phyloP scores from a whole-genome alignment of 148 eudicot genomes.

The Cornus florida region DNA sequence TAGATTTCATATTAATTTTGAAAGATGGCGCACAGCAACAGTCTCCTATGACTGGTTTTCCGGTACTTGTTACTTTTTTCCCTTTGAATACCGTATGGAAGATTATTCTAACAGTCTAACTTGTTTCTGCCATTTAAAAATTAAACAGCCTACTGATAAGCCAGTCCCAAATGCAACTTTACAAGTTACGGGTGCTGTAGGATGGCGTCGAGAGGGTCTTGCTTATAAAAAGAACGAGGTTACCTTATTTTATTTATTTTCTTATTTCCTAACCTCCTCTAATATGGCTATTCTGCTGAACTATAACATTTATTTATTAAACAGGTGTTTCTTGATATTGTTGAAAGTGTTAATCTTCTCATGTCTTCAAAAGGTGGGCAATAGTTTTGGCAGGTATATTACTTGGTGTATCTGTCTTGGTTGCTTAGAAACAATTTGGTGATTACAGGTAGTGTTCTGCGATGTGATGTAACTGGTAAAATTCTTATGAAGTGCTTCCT shows the following conservation, averaged over 20 bases:
- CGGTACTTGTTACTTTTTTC: background rate
- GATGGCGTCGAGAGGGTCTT: constrained; percentile 99
- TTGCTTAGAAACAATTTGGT: constrained; percentile 18
- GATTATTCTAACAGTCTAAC: constrained; percentile 24
- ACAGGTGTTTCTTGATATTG: constrained; percentile 95
- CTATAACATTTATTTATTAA: constrained; percentile 15
- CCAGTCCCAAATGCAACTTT: constrained; percentile 99
- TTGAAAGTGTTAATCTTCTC: constrained; percentile 98
- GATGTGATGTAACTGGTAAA: constrained; percentile 99
- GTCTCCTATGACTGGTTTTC: background rate
- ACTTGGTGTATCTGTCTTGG: constrained; percentile 12
- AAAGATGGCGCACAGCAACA: background rate
- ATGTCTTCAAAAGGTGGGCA: constrained; percentile 93
- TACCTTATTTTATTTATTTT: constrained; percentile 5
- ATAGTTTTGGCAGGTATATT: constrained; percentile 2
- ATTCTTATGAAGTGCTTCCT: constrained; percentile 98
- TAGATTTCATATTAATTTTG: background rate
- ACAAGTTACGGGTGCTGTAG: constrained; percentile 99
- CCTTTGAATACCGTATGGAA: background rate
- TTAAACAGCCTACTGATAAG: constrained; percentile 71
- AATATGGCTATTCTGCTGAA: constrained; percentile 12
- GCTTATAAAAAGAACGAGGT: constrained; percentile 96
- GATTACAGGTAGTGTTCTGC: constrained; percentile 78
- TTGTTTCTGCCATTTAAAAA: constrained; percentile 17
- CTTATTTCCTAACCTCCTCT: constrained; percentile 1